Conservation (phyloP, 805 yeast genomes). For the Jamesozyma piceae region DNA sequence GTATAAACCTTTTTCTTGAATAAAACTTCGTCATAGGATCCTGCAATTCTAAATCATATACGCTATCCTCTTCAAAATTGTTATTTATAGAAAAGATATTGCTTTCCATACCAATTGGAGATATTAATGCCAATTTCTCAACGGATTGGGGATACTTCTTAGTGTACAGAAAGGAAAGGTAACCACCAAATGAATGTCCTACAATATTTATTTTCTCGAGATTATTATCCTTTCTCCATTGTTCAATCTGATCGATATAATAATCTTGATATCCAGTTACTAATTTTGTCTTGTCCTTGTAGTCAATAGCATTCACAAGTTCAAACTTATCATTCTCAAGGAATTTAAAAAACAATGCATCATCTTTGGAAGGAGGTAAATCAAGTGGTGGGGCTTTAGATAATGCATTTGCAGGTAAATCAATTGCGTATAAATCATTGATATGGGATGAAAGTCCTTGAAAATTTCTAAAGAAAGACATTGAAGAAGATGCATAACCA, state of each 20-base stretch:
- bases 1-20: conserved; percentile 24
- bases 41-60: conserved; percentile 32
- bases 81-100: conserved; percentile 49
- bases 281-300: conserved; percentile 8
- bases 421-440: conserved; percentile 59
- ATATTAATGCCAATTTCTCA: conserved; percentile 48
- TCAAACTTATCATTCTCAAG: background rate
- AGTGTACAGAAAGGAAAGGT: conserved; percentile 56
- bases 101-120: conserved; percentile 76
- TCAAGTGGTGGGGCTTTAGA: conserved; percentile 40
- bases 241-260: conserved; percentile 51
- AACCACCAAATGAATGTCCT: conserved; percentile 78
- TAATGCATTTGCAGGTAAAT: conserved; percentile 62
- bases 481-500: conserved; percentile 90
- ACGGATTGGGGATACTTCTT: conserved; percentile 47
- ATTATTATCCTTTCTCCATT: conserved; percentile 47
- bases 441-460: conserved; percentile 38
- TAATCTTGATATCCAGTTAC: conserved; percentile 40
- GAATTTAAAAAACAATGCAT: background rate
- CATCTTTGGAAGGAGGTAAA: background rate
- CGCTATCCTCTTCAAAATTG: conserved; percentile 9
- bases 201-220: conserved; percentile 50
- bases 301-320: background rate
- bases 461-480: conserved; percentile 68
- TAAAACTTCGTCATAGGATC: conserved; percentile 34